A percentile compares a stretch with the other conserved stretches of the same genome.
phyloP scores from a whole-genome alignment of 148 eudicot species.

The Cornus florida region DNA sequence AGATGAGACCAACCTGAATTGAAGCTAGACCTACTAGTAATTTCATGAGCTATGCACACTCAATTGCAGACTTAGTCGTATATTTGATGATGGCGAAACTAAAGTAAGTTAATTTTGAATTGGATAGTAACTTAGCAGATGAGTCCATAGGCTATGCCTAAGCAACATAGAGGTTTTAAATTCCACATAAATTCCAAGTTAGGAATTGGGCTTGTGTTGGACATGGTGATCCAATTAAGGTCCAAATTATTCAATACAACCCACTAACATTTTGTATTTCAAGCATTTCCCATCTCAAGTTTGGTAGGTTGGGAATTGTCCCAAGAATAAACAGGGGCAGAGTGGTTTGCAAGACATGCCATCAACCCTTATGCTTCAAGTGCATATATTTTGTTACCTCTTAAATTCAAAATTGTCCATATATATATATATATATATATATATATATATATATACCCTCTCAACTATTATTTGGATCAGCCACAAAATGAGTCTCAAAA shows the following conservation, averaged over 20 bases:
- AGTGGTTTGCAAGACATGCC: conserved; percentile 81
- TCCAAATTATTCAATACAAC: background rate
- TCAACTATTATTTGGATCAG: conserved; percentile 3
- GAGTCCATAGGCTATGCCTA: too few species aligned
- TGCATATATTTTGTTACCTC: conserved; percentile 16
- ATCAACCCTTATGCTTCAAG: conserved; percentile 71
- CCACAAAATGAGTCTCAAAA: conserved; percentile 27
- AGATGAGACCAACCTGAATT: background rate
- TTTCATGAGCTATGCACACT: too few species aligned
- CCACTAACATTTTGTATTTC: background rate
- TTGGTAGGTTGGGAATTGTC: conserved; percentile 26
- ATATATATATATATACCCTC: background rate
- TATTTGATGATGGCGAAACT: too few species aligned
- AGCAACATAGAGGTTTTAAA: too few species aligned
- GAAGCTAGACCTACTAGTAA: background rate
- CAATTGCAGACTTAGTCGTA: too few species aligned
- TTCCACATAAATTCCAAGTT: too few species aligned
- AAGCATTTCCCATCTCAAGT: background rate
- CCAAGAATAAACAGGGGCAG: conserved; percentile 33
- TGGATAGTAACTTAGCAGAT: too few species aligned
- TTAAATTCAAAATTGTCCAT: background rate
- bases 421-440: background rate
- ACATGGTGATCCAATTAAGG: background rate
- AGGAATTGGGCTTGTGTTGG: background rate
- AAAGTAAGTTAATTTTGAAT: too few species aligned